Evolutionary conservation across 345 rosid species (phyloP).

Genomic region (Populus euphratica): DNA sequence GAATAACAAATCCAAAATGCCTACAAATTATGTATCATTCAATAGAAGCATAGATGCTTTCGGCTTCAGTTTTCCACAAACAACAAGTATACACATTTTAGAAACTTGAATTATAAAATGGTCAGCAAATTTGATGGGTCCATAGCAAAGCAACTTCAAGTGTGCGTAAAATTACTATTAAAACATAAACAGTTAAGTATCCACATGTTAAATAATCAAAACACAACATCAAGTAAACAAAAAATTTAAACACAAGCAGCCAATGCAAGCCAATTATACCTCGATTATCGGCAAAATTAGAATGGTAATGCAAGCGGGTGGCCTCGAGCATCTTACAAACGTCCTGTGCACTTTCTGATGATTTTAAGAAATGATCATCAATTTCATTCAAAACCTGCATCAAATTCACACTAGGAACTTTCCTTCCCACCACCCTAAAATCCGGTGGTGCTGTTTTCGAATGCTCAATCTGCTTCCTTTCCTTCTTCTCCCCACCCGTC

Average conservation of each 20-base stretch:
- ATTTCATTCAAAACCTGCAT: conserved; percentile 60
- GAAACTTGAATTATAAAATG: neutral
- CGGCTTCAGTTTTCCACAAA: conserved; percentile 5
- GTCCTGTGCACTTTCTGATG: conserved; percentile 79
- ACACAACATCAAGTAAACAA: neutral
- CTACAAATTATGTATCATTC: neutral
- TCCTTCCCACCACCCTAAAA: conserved; percentile 39
- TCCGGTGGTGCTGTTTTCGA: conserved; percentile 58
- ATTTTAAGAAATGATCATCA: conserved; percentile 83
- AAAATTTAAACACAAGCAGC: neutral
- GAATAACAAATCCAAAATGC: conserved; percentile 9
- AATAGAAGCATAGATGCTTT: conserved; percentile 2
- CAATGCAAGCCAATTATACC: conserved; percentile 33
- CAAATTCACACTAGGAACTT: conserved; percentile 42
- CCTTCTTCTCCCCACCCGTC: conserved; percentile 21
- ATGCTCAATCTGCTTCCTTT: conserved; percentile 48
- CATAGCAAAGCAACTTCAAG: neutral
- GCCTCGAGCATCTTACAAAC: conserved; percentile 89
- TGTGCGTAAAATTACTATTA: neutral
- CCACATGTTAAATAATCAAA: neutral
- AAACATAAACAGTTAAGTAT: neutral
- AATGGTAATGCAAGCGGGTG: conserved; percentile 84
- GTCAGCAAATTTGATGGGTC: neutral
- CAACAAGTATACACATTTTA: neutral
- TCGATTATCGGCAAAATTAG: conserved; percentile 85